Evolutionary conservation across 306 rosid species (phyloP).

Genomic region (Cucurbita moschata): DNA sequence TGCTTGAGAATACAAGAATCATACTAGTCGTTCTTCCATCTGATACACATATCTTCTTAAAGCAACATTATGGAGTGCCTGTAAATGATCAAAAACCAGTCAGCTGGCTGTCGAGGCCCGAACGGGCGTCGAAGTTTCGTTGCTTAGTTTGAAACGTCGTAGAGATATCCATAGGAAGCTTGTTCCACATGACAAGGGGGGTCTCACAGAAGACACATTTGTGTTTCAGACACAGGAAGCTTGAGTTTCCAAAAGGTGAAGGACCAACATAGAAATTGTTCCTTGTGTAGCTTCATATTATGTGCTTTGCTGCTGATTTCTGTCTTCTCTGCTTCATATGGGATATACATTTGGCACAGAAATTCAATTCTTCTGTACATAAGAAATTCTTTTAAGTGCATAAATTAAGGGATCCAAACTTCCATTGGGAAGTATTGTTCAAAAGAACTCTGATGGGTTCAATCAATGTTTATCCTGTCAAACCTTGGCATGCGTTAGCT

Average conservation of each 20-base stretch:
- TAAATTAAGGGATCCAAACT: neutral
- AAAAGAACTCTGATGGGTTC: neutral
- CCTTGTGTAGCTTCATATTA: neutral
- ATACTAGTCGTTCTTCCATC: slow-evolving; percentile 13
- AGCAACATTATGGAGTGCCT: neutral
- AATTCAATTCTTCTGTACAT: neutral
- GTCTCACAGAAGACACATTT: neutral
- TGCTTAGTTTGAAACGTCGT: neutral
- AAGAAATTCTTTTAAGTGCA: neutral
- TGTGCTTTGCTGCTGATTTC: neutral
- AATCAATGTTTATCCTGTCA: neutral
- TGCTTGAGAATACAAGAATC: slow-evolving; percentile 41
- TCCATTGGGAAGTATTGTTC: neutral
- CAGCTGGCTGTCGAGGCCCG: neutral
- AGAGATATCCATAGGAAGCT: neutral
- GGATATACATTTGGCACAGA: neutral
- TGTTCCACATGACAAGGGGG: neutral
- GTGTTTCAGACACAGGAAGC: neutral
- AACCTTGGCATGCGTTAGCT: neutral
- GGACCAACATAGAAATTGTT: neutral
- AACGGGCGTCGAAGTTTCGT: neutral
- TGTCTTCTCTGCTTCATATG: neutral
- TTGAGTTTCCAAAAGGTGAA: neutral
- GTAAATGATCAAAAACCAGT: neutral
- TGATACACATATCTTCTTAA: neutral